A percentile compares a stretch with the other conserved stretches of the same genome.
Evolutionary conservation across 2,329 filamentous ascomycete species (phyloP).

Genomic region (Fusarium falciforme): DNA sequence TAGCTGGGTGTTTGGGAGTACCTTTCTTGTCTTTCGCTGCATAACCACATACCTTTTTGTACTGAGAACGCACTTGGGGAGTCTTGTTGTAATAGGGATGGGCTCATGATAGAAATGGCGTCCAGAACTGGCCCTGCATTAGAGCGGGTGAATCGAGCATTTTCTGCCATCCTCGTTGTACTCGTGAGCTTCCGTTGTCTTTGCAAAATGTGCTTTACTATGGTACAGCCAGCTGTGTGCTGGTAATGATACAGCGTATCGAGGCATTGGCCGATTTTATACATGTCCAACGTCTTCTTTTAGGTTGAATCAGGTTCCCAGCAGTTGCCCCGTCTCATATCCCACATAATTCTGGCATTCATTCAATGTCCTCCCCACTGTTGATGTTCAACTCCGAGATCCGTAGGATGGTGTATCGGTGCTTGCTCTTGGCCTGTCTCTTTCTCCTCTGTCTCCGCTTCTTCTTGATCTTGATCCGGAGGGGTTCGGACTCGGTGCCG

Average conservation of each 20-base stretch:
- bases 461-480: constrained; percentile 83
- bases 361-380: constrained; percentile 54
- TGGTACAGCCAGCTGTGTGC: constrained; percentile 45
- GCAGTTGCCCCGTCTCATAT: constrained; percentile 8
- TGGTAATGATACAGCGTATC: constrained; percentile 44
- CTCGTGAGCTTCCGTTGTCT: constrained; percentile 4
- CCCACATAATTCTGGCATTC: constrained; percentile 16
- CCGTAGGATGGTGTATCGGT: constrained; percentile 85
- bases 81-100: constrained; percentile 28
- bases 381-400: constrained; percentile 84
- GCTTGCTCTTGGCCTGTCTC: constrained; percentile 88
- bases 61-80: constrained; percentile 25
- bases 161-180: constrained; percentile 25
- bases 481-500: constrained; percentile 83
- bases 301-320: constrained; percentile 15
- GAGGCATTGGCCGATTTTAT: constrained; percentile 39
- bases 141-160: constrained; percentile 37
- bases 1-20: constrained; percentile 48
- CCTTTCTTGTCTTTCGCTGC: constrained; percentile 43
- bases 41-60: constrained; percentile 36
- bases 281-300: constrained; percentile 33
- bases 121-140: constrained; percentile 21
- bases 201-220: constrained; percentile 39
- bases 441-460: constrained; percentile 80
- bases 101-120: constrained; percentile 33